These are phyloP conservation scores for Plenodomus biglobosus DNA, from an alignment of 2,329 filamentous ascomycete genomes.

Conservation along the genomic window DNA sequence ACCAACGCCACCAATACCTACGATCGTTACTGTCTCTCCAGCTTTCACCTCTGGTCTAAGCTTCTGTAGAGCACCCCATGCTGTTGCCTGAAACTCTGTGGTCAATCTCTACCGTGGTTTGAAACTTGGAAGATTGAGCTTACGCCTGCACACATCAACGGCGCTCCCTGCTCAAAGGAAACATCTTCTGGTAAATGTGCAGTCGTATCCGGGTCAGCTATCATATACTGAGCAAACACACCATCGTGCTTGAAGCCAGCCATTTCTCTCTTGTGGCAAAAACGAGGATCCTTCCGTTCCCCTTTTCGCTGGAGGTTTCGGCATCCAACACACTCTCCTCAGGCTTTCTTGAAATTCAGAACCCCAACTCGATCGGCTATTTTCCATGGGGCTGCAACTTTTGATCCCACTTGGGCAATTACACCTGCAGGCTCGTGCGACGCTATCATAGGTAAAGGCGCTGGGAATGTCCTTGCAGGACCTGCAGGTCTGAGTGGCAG, in stretches of 20 bases:
- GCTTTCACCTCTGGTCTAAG: constrained; percentile 48
- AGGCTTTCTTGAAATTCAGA: constrained; percentile 31
- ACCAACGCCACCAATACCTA: constrained; percentile 81
- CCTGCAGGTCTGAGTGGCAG: constrained; percentile 33
- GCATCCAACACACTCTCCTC: constrained; percentile 24
- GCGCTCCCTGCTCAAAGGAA: constrained; percentile 34
- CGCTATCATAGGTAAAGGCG: constrained; percentile 32
- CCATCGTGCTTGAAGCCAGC: constrained; percentile 37
- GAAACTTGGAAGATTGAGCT: constrained; percentile 4
- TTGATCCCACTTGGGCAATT: constrained; percentile 28
- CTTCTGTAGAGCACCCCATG: constrained; percentile 27
- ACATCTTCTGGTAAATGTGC: constrained; percentile 24
- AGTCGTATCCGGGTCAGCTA: constrained; percentile 34
- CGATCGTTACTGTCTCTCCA: constrained; percentile 75
- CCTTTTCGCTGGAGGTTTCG: constrained; percentile 14
- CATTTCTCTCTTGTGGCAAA: constrained; percentile 31
- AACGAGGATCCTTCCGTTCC: constrained; percentile 25
- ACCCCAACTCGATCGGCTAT: constrained; percentile 36
- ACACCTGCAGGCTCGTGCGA: constrained; percentile 41
- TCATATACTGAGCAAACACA: constrained; percentile 38
- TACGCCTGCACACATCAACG: constrained; percentile 42
- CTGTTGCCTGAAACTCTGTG: constrained; percentile 22
- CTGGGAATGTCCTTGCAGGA: constrained; percentile 26
- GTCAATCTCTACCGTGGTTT: background rate
- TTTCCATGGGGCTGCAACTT: constrained; percentile 30